Evolutionary conservation across 176 grass and related monocot species (phyloP), one percentile per base, ranked within the genome.

Genomic region (Paspalum vaginatum): DNA sequence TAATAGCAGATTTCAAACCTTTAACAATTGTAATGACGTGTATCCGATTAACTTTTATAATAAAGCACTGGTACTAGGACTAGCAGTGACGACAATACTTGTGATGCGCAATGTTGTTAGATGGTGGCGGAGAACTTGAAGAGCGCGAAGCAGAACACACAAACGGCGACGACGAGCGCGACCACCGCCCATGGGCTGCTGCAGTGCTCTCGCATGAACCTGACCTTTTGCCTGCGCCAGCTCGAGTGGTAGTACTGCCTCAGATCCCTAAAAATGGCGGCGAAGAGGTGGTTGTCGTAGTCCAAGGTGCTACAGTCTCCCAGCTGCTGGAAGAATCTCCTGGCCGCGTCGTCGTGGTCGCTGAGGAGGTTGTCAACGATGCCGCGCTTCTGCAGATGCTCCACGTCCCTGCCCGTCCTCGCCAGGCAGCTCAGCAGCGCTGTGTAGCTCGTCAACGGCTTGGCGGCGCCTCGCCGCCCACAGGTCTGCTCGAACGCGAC

Each of bases 211-310:
- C 62, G 46, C 32, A 65, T 4, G 49, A 79, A 67, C 22, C 18
- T 43, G 47, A 62, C 46, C 77, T 25, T 79, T 37, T 79, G 62
- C n/a, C 56, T 65, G 8, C 5, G 46, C 77, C 77, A 79, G 32
- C 62, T 79, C 9, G 47, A 52, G 17, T 40, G 18, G 77, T 63
- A 55, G 77, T 54, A 79, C 11, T 1, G 0, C 1, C 6, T 52
- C 0, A 79, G 46, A 0, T 68, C 77, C 6, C 0, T 2, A 32
- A 67, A 79, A 48, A 55, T 4, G 46, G 2, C 18, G 11, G 61
- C 61, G 4, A 66, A 65, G 48, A 24, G 9, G 45, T 78, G 57
- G 16, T 8, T 2, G 1, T 32, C 25, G 75, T 78, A 61, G 59
- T 64, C 16, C 57, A 78, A 5, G 25, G 6, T 63, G 25, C 57